phyloP scores from a whole-genome alignment of 345 rosid genomes.

The Excoecaria agallocha region DNA sequence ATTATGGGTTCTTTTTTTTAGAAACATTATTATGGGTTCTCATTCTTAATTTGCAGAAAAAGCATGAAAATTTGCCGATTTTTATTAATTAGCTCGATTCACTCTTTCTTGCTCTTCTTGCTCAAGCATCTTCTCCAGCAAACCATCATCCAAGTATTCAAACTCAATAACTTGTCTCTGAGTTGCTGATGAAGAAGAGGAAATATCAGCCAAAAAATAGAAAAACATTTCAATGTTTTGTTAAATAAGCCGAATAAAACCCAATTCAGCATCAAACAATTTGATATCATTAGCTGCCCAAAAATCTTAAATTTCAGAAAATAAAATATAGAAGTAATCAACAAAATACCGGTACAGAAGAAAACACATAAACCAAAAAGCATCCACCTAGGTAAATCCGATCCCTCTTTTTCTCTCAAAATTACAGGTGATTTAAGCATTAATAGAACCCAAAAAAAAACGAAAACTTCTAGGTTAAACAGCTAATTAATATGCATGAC shows the following conservation, averaged over 20 bases:
- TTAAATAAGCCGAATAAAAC: not conserved
- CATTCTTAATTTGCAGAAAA: too few species aligned
- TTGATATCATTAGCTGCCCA: not conserved
- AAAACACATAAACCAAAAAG: not conserved
- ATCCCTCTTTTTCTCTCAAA: constrained; percentile 23
- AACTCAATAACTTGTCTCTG: too few species aligned
- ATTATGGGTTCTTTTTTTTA: too few species aligned
- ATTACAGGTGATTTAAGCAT: constrained; percentile 2
- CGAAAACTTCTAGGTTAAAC: constrained; percentile 4
- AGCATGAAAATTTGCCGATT: too few species aligned
- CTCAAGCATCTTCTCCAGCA: too few species aligned
- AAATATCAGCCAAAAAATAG: too few species aligned
- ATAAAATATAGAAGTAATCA: not conserved
- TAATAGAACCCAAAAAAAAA: constrained; percentile 2
- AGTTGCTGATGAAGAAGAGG: too few species aligned
- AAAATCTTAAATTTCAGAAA: not conserved
- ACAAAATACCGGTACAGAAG: not conserved
- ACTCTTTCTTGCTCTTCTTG: too few species aligned
- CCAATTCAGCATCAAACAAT: constrained; percentile 16
- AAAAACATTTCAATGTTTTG: constrained; percentile 3
- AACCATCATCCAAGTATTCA: too few species aligned
- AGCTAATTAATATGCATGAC: not conserved
- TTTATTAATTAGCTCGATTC: too few species aligned
- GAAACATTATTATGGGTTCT: too few species aligned
- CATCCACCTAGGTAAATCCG: constrained; percentile 27